Base-by-base conservation (phyloP, 495 filamentous ascomycete species). In the Achaetomiella virescens region DNA sequence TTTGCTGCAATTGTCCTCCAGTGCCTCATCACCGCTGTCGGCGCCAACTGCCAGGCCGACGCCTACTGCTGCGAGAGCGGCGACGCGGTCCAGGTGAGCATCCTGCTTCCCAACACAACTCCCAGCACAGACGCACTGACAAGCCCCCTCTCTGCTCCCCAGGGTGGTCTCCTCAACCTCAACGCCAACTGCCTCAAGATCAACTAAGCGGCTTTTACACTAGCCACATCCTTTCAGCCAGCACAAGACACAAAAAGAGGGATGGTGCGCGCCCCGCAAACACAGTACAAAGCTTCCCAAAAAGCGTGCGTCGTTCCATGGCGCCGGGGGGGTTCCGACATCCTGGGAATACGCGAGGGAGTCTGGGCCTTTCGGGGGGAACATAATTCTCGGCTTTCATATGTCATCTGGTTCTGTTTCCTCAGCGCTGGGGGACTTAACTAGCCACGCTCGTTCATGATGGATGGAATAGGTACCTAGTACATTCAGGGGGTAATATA, bases 31-130 rank as follows among this genome's bases (percentile, higher is more conserved):
- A 14, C 9, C 17, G 14, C 20, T 7, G 1, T 44, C 36, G 54
- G 36, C 45, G 10, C 24, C 5, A 12, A 15, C 17, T 56, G 54
- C 54, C 0, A 24, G 3, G 36, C 18, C 8, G 0, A 1, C 11
- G 7, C 53, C 35, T 55, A 55, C 53, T 55, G 53, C 53, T 55
- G 53, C 53, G 33, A 54, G 20, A 37, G 42, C 35, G 17, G 6
- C 12, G 43, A 36, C n/a, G 25, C 52, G 6, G 20, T n/a, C 6
- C 42, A 55, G 36, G 43, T 48, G 24, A 55, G 52, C 25, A 5
- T 21, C n/a, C n/a, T n/a, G n/a, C n/a, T 10, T 9, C 18, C 7
- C 21, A 8, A 2, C 6, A 17, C 20, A 9, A 29, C 1, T 11
- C 24, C 10, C 6, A 8, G 15, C 6, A 46, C 52, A 46, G 27